These are phyloP conservation scores for Euphorbia schlechtendalii DNA, from an alignment of 441 rosid genomes.

Conservation along the genomic window DNA sequence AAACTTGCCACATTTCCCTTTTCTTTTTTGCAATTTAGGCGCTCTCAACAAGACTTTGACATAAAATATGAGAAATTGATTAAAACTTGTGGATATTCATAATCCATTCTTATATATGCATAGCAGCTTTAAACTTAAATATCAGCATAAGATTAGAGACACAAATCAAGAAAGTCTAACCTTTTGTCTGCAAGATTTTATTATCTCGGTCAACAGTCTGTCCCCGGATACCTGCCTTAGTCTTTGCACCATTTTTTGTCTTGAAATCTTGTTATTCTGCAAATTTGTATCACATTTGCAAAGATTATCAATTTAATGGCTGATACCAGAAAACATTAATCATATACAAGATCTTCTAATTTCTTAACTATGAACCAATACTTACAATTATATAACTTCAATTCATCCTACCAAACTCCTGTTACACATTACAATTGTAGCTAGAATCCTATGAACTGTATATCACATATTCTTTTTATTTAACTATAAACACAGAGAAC, in stretches of 20 bases:
- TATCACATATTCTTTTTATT: no score
- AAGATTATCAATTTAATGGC: neutral
- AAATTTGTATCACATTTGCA: neutral
- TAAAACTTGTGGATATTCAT: neutral
- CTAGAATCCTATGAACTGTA: neutral
- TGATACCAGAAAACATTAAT: neutral
- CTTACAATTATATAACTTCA: no score
- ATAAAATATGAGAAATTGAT: no score
- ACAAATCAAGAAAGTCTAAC: slow-evolving; percentile 5
- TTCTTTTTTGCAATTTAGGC: no score
- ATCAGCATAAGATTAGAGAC: neutral
- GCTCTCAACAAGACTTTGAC: no score
- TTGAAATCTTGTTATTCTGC: slow-evolving; percentile 31
- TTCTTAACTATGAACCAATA: no score
- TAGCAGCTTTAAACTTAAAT: neutral
- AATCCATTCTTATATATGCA: neutral
- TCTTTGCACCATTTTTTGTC: slow-evolving; percentile 23
- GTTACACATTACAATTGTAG: no score
- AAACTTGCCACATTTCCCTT: no score
- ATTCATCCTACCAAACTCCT: no score
- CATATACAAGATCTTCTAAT: no score
- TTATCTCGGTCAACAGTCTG: slow-evolving; percentile 23
- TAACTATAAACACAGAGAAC: no score
- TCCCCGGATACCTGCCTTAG: slow-evolving; percentile 36
- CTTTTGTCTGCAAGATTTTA: slow-evolving; percentile 19